Base-by-base conservation (phyloP, 768 basidiomycete genomes). In the Strobilomyces echinocephalus region DNA sequence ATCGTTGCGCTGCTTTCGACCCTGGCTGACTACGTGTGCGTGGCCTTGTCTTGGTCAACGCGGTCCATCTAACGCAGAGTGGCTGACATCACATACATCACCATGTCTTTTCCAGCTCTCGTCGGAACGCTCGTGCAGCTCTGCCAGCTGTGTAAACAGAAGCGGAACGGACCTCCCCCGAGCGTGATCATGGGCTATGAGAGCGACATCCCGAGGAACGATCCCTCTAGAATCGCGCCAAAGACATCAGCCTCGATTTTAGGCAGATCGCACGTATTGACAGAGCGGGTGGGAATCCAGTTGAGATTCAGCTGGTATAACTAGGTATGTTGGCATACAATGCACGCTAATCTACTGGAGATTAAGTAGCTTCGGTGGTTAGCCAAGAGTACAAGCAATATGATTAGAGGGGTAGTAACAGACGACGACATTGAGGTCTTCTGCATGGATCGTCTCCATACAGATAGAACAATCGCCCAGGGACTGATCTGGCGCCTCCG, bases 21-120 rank as follows among this genome's bases (percentile, higher is more conserved):
- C n/a, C n/a, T n/a, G n/a, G n/a, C n/a, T n/a, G n/a, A n/a, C n/a
- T n/a, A n/a, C 49, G 67, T 92, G 89, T 91, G 68, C 55, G 87
- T 75, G 11, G 20, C 9, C 33, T 30, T 47, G 49, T 28, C 21
- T 31, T 44, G 9, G 9, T 33, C 0, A 11, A 28, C 28, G 1
- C 15, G 6, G 7, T 14, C n/a, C 5, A 28, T 28, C 28, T 38
- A 24, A 45, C 34, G 12, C 59, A 94, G 92, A 41, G 91, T 95
- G 84, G 89, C 92, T 12, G 93, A 97, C 61, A 89, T 95, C 8
- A 87, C 91, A 1, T 95, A 95, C 73, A 95, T 95, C 71, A 91
- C 89, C 1, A 73, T 83, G 1, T 87, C 91, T 2, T 97, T 95
- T 68, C 81, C 88, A 2, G 76, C 87, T 0, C 80, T 95, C 38